phyloP scores from a whole-genome alignment of 2,329 filamentous ascomycete genomes.

The Microthyrium microscopicum region DNA sequence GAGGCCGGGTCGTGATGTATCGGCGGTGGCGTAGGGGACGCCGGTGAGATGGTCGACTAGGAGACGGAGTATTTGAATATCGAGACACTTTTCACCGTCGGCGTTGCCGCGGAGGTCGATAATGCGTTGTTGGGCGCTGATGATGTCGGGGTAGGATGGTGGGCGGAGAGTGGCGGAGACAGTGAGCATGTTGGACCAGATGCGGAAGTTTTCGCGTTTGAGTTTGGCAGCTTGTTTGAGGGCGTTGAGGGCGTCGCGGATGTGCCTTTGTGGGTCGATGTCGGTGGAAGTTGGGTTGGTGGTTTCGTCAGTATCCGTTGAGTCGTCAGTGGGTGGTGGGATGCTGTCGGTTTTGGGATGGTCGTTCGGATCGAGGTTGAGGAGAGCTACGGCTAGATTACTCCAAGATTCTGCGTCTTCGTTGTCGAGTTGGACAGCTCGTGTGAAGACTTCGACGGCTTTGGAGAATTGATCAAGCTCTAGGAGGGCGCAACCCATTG shows the following conservation, averaged over 20 bases:
- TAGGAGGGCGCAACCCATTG: conserved; percentile 74
- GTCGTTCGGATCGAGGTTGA: conserved; percentile 32
- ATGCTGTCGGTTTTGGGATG: background rate
- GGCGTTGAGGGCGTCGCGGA: conserved; percentile 62
- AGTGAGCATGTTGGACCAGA: conserved; percentile 93
- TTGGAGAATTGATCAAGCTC: conserved; percentile 60
- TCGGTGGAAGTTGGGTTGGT: conserved; percentile 9
- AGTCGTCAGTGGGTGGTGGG: conserved; percentile 1
- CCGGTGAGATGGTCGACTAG: conserved; percentile 53
- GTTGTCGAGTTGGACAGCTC: conserved; percentile 72
- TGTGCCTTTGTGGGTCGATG: conserved; percentile 41
- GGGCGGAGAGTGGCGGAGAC: conserved; percentile 65
- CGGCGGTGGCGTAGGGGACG: conserved; percentile 22
- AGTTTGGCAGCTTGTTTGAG: conserved; percentile 76
- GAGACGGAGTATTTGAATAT: conserved; percentile 52
- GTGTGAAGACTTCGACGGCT: conserved; percentile 67
- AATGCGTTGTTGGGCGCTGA: conserved; percentile 58
- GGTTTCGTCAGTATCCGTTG: conserved; percentile 3
- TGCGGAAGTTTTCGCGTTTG: conserved; percentile 73
- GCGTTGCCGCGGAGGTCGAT: conserved; percentile 52
- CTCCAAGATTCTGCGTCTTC: conserved; percentile 87
- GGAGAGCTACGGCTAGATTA: conserved; percentile 74
- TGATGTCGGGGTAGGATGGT: conserved; percentile 56
- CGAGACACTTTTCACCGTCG: conserved; percentile 61
- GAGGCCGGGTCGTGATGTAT: conserved; percentile 28